Evolutionary conservation across 495 filamentous ascomycete genomes (phyloP), one percentile per base, ranked within the genome.

Genomic region (Tuber brumale): DNA sequence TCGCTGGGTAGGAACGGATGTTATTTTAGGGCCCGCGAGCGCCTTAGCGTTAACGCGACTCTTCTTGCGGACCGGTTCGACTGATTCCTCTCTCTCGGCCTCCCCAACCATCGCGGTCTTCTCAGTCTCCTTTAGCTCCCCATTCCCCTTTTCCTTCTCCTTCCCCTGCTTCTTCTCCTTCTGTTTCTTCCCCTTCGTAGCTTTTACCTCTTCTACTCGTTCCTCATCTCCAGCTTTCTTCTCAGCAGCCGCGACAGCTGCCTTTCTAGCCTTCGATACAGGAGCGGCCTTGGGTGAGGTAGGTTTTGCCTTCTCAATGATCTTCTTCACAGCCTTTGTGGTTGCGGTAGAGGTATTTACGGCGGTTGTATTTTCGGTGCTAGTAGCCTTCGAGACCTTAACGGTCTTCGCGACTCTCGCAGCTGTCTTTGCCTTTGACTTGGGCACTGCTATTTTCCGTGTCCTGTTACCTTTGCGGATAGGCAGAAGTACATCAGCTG

Each of bases 1-100:
- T n/a, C 85, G 84, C 69, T 82, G 76, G 2, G 83, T 85, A 0
- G 86, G 85, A 23, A 76, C 70, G 12, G 70, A 70, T 46, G 78
- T 83, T 42, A 83, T 76, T 8, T 71, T 43, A 35, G 72, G 75
- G 41, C 70, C 57, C 45, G 18, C 43, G 6, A 70, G 27, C 27
- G 70, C 31, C 23, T 42, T n/a, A 27, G 76, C 16, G 0, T 46
- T 48, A 39, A 39, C 46, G n/a, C 71, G 73, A 73, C 79, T 72
- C 72, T 48, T 80, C 73, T 80, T 80, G 82, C 79, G 77, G 88
- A 83, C 48, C 82, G 79, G 74, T 83, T 76, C 41, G 31, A 83
- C 85, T 1, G 87, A 87, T 1, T 82, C 77, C 7, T 81, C 76
- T 77, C 89, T 88, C 80, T 88, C 72, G n/a, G 44, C 70, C 23